A percentile compares a stretch with the other conserved stretches of the same genome.
Conservation (phyloP, 805 yeast species). For the Saturnispora mendoncae region DNA sequence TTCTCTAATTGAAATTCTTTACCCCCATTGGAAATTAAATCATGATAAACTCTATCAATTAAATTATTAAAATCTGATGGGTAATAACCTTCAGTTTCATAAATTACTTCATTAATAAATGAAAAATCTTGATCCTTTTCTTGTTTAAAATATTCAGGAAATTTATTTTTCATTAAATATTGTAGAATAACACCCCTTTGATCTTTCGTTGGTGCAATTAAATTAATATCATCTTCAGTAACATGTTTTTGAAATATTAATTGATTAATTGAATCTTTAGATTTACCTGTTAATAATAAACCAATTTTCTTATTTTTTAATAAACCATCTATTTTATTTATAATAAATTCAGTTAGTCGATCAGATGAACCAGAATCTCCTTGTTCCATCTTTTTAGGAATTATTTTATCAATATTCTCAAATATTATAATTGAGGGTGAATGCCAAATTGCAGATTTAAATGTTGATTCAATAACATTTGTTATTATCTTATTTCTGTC, state of each 20-base stretch:
- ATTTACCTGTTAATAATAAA: constrained; percentile 51
- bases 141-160: constrained; percentile 16
- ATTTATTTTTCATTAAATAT: constrained; percentile 25
- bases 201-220: constrained; percentile 62
- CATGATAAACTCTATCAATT: constrained; percentile 60
- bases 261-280: constrained; percentile 58
- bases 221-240: constrained; percentile 49
- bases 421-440: constrained; percentile 66
- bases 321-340: constrained; percentile 35
- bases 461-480: constrained; percentile 40
- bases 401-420: constrained; percentile 69
- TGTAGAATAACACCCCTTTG: constrained; percentile 39
- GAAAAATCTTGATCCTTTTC: constrained; percentile 31
- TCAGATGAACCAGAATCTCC: constrained; percentile 52
- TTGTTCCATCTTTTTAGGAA: constrained; percentile 54
- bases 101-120: constrained; percentile 42
- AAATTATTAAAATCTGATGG: constrained; percentile 73
- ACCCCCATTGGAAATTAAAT: constrained; percentile 23
- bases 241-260: constrained; percentile 58
- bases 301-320: constrained; percentile 42
- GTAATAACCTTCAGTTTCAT: constrained; percentile 82
- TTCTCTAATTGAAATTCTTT: constrained; percentile 23
- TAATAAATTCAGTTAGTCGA: constrained; percentile 57
- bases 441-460: constrained; percentile 49
- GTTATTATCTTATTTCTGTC: constrained; percentile 17